Evolutionary conservation across 1,284 basidiomycete species (phyloP), one percentile per base, ranked within the genome.

Genomic region (Paramarasmius palmivorus): DNA sequence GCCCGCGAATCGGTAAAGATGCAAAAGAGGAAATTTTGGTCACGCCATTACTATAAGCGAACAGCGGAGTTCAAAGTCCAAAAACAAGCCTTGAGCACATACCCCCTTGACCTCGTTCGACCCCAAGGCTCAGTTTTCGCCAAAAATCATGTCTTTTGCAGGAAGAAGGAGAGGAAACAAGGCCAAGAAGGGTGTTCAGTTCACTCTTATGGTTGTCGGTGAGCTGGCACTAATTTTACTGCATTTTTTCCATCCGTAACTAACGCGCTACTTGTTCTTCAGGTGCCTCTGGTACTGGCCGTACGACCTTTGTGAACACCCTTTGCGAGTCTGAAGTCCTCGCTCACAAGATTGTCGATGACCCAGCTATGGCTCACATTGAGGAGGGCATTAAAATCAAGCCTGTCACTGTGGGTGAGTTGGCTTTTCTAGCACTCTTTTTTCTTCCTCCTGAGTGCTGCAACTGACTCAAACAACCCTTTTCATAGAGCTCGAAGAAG

Each of bases 231-330:
- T 29, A 53, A 48, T 61, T 9, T 15, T 54, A 50, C 6, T 52
- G 49, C 42, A 40, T 41, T 39, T 54, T 34, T 25, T 39, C 53
- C 44, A 50, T 56, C 56, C 61, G 61, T 57, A 60, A 12, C 59
- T 58, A 58, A 41, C 49, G 51, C 53, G 52, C 52, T 59, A 56
- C 65, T 57, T 57, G 50, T 37, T 19, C 20, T 36, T 57, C 29
- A 94, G 95, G 95, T 77, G 91, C 93, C 53, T 96, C 94, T 70
- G 95, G 95, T 49, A 95, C 93, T 54, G 95, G 95, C 53, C 91
- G 95, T 55, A 98, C 95, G 56, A 98, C 95, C 50, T 98, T 98
- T 68, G 93, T 98, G 68, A 98, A 98, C 79, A 98, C 95, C 39
- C 89, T 98, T 49, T 96, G 94, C 77, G 95, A 97, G 77, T 90